phyloP scores from a whole-genome alignment of 108 stramenopile genomes.

The Thalassiosira profunda region DNA sequence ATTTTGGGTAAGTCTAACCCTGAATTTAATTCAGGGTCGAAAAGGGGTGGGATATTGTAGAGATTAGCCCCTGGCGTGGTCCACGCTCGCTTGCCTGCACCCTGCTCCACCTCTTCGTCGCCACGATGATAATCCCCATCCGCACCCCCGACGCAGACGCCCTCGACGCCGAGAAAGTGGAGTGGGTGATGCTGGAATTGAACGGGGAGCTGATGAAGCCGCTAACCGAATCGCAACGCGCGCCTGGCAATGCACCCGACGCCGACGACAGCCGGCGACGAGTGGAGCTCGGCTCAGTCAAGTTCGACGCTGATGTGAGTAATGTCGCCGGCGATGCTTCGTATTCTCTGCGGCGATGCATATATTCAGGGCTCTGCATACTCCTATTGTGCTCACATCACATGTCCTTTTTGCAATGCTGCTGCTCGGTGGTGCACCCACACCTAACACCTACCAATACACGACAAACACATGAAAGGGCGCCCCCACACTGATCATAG shows the following conservation, averaged over 20 bases:
- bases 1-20: background rate
- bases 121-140: slow-evolving; percentile 42
- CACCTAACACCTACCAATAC: too few species aligned
- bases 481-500: slow-evolving; percentile 64
- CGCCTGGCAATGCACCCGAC: background rate
- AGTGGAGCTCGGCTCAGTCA: slow-evolving; percentile 65
- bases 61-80: background rate
- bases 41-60: background rate
- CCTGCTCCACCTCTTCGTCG: background rate
- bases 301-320: slow-evolving; percentile 46
- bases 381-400: background rate
- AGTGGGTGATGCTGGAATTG: slow-evolving; percentile 81
- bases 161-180: slow-evolving; percentile 21
- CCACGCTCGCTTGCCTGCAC: background rate
- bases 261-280: slow-evolving; percentile 22
- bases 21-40: background rate
- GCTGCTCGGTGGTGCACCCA: too few species aligned
- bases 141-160: slow-evolving; percentile 5
- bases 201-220: slow-evolving; percentile 75
- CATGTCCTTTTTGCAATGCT: background rate
- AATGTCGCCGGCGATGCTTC: background rate
- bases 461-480: slow-evolving; percentile 31
- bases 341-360: slow-evolving; percentile 1
- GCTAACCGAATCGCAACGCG: slow-evolving; percentile 24
- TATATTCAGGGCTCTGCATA: background rate